Evolutionary conservation across 2,329 filamentous ascomycete species (phyloP).

Genomic region (Colletotrichum cuscutae): DNA sequence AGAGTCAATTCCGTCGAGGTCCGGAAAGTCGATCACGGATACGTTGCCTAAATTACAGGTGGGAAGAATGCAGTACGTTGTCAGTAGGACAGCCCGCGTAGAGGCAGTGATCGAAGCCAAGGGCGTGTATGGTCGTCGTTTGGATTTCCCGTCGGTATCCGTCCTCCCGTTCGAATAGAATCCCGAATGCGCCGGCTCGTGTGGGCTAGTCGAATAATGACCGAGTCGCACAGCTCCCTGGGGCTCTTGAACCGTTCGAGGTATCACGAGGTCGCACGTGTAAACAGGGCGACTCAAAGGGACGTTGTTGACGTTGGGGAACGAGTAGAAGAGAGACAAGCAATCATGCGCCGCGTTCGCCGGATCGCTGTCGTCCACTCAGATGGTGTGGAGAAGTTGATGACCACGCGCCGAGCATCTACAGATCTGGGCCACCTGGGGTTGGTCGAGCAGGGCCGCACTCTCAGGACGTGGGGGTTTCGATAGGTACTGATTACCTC

Average conservation of each 20-base stretch:
- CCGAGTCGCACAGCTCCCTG: not conserved
- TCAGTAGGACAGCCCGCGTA: not conserved
- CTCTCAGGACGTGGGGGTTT: conserved; percentile 8
- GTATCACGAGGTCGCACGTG: not conserved
- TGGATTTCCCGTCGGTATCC: not conserved
- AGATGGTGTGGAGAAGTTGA: conserved; percentile 19
- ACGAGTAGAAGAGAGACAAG: conserved; percentile 12
- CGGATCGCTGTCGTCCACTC: conserved; percentile 26
- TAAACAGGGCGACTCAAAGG: not conserved
- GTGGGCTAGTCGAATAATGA: not conserved
- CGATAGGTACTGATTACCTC: conserved; percentile 3
- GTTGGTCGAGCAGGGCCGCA: not conserved
- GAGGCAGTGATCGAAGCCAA: not conserved
- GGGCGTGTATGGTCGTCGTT: not conserved
- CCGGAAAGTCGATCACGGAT: not conserved
- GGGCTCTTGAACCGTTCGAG: not conserved
- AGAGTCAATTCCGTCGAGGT: not conserved
- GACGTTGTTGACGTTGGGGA: not conserved
- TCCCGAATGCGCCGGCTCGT: not conserved
- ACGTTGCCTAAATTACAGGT: not conserved
- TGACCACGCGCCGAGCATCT: conserved; percentile 27
- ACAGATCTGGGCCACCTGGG: conserved; percentile 20
- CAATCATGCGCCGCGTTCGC: conserved; percentile 32
- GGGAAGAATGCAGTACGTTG: not conserved
- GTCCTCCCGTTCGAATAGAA: not conserved